Evolutionary conservation across 805 yeast species (phyloP).

Genomic region (Lipomyces kockii): DNA sequence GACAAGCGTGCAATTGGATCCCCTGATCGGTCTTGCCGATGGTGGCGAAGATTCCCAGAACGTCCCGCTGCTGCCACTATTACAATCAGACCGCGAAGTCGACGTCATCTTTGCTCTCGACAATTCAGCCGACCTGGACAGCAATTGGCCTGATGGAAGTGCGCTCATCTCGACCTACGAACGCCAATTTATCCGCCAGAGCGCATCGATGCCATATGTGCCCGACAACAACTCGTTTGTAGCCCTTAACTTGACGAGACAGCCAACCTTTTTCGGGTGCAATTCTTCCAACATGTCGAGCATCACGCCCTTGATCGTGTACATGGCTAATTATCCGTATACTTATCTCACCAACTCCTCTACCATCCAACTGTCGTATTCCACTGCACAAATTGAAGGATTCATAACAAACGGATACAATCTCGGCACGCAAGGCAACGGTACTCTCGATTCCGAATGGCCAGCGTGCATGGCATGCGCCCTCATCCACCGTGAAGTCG

Average conservation of each 20-base stretch:
- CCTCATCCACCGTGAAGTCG: constrained; percentile 75
- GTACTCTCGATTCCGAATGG: constrained; percentile 71
- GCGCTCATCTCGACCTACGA: constrained; percentile 57
- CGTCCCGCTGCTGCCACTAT: constrained; percentile 67
- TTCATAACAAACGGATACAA: constrained; percentile 79
- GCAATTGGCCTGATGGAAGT: constrained; percentile 69
- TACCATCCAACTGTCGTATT: constrained; percentile 68
- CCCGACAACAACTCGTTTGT: constrained; percentile 59
- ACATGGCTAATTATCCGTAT: constrained; percentile 73
- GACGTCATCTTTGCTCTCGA: constrained; percentile 71
- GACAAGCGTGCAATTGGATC: neutral
- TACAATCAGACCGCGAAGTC: constrained; percentile 63
- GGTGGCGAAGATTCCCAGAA: constrained; percentile 83
- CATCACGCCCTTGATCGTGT: constrained; percentile 59
- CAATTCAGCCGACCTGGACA: constrained; percentile 67
- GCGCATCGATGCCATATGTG: constrained; percentile 63
- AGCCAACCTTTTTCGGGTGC: constrained; percentile 86
- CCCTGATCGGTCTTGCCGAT: constrained; percentile 61
- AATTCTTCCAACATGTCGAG: constrained; percentile 52
- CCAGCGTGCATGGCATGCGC: constrained; percentile 82
- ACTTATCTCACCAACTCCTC: constrained; percentile 71
- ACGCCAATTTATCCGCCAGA: constrained; percentile 50
- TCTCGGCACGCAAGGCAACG: constrained; percentile 64
- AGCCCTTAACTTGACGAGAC: constrained; percentile 55
- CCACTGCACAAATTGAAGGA: constrained; percentile 58